Percentiles rank a stretch among this genome's conserved stretches.
Evolutionary conservation across 129 eudicot species (phyloP).

Genomic region (Rutidosis leptorrhynchoides): DNA sequence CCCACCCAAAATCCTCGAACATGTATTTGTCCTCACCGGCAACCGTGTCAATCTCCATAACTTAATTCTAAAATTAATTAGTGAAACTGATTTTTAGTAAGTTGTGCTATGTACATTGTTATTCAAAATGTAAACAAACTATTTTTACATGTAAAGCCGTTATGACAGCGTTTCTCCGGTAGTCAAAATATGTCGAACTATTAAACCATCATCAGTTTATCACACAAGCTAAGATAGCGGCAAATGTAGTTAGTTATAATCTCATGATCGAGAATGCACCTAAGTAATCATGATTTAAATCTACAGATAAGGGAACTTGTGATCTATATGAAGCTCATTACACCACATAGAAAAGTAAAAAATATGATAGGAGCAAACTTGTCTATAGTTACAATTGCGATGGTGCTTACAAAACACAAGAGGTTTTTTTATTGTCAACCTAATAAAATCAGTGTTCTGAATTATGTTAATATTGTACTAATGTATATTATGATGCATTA

Average conservation of each 20-base stretch:
- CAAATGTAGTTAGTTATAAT: conserved; percentile 65
- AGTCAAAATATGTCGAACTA: conserved; percentile 59
- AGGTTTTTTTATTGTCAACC: no score
- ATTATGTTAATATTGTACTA: no score
- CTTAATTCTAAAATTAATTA: conserved; percentile 59
- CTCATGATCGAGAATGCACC: no score
- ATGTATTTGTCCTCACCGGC: conserved; percentile 60
- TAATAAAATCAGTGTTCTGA: no score
- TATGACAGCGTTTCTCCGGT: conserved; percentile 69
- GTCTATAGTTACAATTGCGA: no score
- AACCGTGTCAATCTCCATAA: conserved; percentile 84
- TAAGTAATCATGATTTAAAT: no score
- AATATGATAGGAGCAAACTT: no score
- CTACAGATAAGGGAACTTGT: no score
- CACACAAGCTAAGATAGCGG: conserved; percentile 74
- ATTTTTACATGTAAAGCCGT: conserved; percentile 86
- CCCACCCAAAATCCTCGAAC: conserved; percentile 83
- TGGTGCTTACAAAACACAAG: no score
- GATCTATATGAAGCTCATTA: no score
- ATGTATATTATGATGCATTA: no score
- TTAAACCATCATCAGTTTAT: conserved; percentile 75
- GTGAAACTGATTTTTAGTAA: conserved; percentile 76
- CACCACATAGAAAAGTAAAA: no score
- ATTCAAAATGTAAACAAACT: conserved; percentile 84
- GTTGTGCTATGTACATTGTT: conserved; percentile 69